phyloP scores from a whole-genome alignment of 1,284 basidiomycete species.

The Ceratobasidium sp. region DNA sequence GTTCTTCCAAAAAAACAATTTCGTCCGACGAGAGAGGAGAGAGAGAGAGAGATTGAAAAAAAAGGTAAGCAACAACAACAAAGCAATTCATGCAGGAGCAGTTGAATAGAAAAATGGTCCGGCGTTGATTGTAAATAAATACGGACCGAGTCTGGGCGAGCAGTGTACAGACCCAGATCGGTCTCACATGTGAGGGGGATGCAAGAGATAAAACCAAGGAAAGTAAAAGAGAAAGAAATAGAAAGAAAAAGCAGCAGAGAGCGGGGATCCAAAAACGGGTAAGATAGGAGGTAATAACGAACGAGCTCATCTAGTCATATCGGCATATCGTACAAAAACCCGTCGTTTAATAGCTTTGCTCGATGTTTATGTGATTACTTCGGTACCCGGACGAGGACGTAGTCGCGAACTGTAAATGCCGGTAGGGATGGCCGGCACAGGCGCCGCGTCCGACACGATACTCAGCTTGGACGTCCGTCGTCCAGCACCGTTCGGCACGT shows the following conservation, averaged over 20 bases:
- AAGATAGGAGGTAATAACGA: constrained; percentile 14
- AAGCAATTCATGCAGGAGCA: not conserved
- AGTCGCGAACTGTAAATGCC: constrained; percentile 28
- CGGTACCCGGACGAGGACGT: constrained; percentile 2
- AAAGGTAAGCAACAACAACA: constrained; percentile 4
- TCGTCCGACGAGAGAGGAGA: not conserved
- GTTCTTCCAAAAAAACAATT: too few relatives aligned
- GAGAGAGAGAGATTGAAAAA: not conserved
- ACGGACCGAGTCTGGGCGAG: not conserved
- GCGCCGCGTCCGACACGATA: not conserved
- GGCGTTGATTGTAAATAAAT: constrained; percentile 9
- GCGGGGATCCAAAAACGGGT: constrained; percentile 22
- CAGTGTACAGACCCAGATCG: not conserved
- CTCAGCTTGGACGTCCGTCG: constrained; percentile 30
- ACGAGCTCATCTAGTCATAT: constrained; percentile 23
- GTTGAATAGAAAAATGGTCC: not conserved
- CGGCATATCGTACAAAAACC: constrained; percentile 22
- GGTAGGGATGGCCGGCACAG: constrained; percentile 22
- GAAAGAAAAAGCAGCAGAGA: not conserved
- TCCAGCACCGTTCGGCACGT: not conserved
- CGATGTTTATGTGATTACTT: constrained; percentile 21
- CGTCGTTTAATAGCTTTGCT: not conserved
- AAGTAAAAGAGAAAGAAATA: not conserved
- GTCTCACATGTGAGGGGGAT: constrained; percentile 14
- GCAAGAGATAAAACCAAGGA: too few relatives aligned